Evolutionary conservation across 495 filamentous ascomycete genomes (phyloP), one percentile per base, ranked within the genome.

Genomic region (Tuber magnatum): DNA sequence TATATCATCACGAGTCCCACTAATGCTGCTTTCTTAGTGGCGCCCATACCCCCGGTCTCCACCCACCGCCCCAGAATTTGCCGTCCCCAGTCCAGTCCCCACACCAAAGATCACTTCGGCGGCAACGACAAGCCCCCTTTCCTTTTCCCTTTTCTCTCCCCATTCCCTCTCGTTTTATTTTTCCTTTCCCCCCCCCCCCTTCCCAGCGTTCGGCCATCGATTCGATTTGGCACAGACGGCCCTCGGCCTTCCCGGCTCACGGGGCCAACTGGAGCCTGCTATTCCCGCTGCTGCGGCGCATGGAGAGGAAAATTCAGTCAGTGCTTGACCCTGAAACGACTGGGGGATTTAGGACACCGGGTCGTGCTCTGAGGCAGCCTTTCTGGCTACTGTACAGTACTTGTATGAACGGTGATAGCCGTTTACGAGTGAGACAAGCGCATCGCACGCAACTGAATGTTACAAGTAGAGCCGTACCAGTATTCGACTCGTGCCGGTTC

Each of bases 161-260:
- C 56, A 51, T 68, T 72, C 61, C 32, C 69, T 71, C 68, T 72
- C 40, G 75, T 75, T 68, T 68, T 65, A 76, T 61, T 65, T 61
- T 40, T 76, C 65, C 75, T 43, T 68, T 74, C 28, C 32, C 32
- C 65, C 35, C 65, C 35, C 41, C 74, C 71, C 76, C 71, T 79
- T 74, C 77, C 77, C 43, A 79, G 69, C 42, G 74, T 70, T 75
- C 70, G 72, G 76, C 78, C 76, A 65, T 35, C 56, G 16, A 65
- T 65, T 65, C 56, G 75, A 72, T 78, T 78, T 77, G 71, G 69
- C 75, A 78, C 75, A 77, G 69, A 61, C 68, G 74, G 51, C 72
- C 76, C 73, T 79, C 77, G 69, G 77, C 73, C 76, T 79, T 79
- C 76, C 77, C 77, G 76, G 77, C 77, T 79, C 77, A 79, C 77